phyloP scores from a whole-genome alignment of 129 eudicot genomes.

The Deinandra increscens region DNA sequence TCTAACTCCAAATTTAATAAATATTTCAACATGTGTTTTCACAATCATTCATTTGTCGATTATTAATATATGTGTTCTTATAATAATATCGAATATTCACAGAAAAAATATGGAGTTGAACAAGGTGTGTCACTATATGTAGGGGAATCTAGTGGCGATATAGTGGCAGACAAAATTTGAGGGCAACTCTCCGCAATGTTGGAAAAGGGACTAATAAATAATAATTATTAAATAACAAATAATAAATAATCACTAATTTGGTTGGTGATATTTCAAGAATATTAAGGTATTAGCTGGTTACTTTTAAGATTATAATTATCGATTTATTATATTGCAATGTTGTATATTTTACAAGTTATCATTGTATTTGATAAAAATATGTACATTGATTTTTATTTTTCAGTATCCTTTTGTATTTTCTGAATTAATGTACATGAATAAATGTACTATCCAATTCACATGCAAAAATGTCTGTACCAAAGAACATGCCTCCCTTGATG shows the following conservation, averaged over 20 bases:
- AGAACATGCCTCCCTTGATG: no score
- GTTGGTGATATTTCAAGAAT: slow-evolving; percentile 35
- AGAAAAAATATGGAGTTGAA: neutral
- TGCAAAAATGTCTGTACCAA: no score
- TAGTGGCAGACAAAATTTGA: slow-evolving; percentile 78
- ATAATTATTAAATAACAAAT: neutral
- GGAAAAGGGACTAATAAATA: slow-evolving; percentile 23
- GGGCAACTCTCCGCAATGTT: slow-evolving; percentile 41
- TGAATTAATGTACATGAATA: no score
- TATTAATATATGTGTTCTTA: neutral
- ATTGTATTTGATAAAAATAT: neutral
- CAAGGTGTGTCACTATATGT: slow-evolving; percentile 22
- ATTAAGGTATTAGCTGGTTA: slow-evolving; percentile 40
- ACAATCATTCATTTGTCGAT: slow-evolving; percentile 6
- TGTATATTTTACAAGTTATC: no score
- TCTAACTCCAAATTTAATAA: no score
- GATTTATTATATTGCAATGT: neutral
- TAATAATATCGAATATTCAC: neutral
- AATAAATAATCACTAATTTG: slow-evolving; percentile 28
- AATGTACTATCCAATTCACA: no score
- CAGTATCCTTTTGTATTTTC: no score
- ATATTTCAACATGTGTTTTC: neutral
- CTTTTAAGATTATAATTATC: neutral
- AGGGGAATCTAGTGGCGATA: slow-evolving; percentile 70
- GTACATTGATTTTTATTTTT: neutral